Conservation (phyloP, 441 rosid genomes). For the Populus hybrid region DNA sequence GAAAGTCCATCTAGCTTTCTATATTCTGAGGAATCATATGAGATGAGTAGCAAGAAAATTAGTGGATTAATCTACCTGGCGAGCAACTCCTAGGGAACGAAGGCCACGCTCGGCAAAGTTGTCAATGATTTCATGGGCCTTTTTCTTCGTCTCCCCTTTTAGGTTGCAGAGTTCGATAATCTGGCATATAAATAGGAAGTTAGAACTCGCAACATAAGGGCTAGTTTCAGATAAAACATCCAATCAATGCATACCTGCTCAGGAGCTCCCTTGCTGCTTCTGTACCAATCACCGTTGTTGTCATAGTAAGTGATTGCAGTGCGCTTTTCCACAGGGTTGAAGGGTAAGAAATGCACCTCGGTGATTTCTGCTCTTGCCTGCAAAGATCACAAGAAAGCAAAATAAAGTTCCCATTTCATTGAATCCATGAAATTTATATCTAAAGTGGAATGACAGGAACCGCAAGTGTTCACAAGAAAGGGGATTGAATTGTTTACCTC, state of each 20-base stretch:
- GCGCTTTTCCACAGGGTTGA: constrained; percentile 91
- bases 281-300: constrained; percentile 65
- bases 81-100: constrained; percentile 72
- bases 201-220: not conserved
- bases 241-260: constrained; percentile 55
- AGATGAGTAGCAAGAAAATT: not conserved
- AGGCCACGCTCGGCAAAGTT: constrained; percentile 83
- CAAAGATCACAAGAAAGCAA: constrained; percentile 9
- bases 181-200: constrained; percentile 23
- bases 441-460: not conserved
- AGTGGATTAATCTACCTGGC: constrained; percentile 44
- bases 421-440: not conserved
- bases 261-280: constrained; percentile 91
- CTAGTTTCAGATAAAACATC: not conserved
- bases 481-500: constrained; percentile 39
- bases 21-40: not conserved
- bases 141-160: constrained; percentile 47
- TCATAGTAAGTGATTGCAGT: constrained; percentile 90
- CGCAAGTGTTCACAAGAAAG: not conserved
- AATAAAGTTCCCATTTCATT: not conserved
- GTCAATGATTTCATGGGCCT: constrained; percentile 61
- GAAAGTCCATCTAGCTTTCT: not conserved
- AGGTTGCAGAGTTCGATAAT: constrained; percentile 76
- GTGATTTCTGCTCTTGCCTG: constrained; percentile 86
- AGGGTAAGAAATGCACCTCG: constrained; percentile 89